These are phyloP conservation scores for Glycine soja DNA, from an alignment of 306 rosid genomes.

Conservation along the genomic window DNA sequence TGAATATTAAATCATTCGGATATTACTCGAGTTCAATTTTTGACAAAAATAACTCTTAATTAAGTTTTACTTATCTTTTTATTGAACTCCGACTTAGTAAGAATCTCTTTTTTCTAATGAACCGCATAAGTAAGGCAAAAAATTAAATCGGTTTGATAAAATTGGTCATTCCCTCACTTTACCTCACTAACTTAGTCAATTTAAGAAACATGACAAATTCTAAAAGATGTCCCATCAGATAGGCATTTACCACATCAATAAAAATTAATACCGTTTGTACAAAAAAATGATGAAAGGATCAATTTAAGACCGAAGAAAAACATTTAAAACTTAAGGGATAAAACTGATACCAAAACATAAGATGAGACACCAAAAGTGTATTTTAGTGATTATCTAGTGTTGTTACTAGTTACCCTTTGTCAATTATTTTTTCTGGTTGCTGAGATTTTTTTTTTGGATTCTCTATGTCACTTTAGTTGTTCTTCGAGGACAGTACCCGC, in stretches of 20 bases:
- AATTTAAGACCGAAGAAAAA: not conserved
- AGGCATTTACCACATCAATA: not conserved
- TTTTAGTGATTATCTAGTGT: not conserved
- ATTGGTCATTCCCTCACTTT: not conserved
- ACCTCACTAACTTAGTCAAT: not conserved
- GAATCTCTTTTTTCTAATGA: no score
- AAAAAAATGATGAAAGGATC: not conserved
- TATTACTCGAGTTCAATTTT: no score
- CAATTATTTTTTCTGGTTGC: not conserved
- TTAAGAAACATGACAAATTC: not conserved
- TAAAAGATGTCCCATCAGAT: not conserved
- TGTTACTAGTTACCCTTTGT: not conserved
- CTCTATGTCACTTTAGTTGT: constrained; percentile 62
- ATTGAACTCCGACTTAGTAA: no score
- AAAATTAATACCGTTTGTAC: not conserved
- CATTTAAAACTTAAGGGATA: not conserved
- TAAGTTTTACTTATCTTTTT: no score
- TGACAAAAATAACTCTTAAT: no score
- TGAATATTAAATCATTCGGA: no score
- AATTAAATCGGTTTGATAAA: no score
- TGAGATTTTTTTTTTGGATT: not conserved
- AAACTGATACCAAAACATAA: not conserved
- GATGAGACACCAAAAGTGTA: not conserved
- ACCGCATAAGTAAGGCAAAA: no score
- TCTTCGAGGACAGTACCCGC: constrained; percentile 94